Conservation (phyloP, 1,284 basidiomycete species). For the Clitocybe nebularis region DNA sequence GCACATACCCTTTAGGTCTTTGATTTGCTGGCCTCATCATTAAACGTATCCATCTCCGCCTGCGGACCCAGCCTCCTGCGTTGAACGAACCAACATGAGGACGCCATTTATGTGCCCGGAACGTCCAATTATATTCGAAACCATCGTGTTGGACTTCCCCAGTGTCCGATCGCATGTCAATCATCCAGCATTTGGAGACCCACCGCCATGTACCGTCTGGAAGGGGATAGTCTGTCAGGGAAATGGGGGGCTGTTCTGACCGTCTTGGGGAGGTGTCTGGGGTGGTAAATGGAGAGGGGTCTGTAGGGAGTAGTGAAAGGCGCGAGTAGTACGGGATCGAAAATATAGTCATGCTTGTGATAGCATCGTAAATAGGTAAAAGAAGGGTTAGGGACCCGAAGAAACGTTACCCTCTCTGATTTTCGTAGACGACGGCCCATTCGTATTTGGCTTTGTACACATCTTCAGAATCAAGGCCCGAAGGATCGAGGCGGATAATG, state of each 20-base stretch:
- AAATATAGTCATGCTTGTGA: conserved; percentile 60
- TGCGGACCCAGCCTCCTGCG: conserved; percentile 67
- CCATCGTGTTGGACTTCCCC: conserved; percentile 77
- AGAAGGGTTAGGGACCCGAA: no score
- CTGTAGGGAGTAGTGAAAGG: conserved; percentile 63
- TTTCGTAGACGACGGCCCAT: conserved; percentile 71
- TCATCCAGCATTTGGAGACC: conserved; percentile 78
- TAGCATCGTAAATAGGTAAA: no score
- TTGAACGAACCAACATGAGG: conserved; percentile 54
- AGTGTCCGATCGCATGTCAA: conserved; percentile 74
- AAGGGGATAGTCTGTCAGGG: conserved; percentile 65
- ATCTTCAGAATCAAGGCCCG: conserved; percentile 24
- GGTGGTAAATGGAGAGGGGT: conserved; percentile 73
- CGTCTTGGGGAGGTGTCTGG: conserved; percentile 41
- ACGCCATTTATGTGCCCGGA: conserved; percentile 62
- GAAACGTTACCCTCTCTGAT: conserved; percentile 73
- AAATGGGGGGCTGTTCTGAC: conserved; percentile 46
- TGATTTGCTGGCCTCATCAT: conserved; percentile 63
- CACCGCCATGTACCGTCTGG: conserved; percentile 79
- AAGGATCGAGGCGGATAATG: conserved; percentile 34
- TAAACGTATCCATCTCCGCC: conserved; percentile 72
- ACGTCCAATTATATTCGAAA: conserved; percentile 80
- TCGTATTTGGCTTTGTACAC: conserved; percentile 51
- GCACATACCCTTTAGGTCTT: conserved; percentile 13
- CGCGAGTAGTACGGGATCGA: conserved; percentile 70